phyloP scores from a whole-genome alignment of 2,329 filamentous ascomycete genomes.

The Cladophialophora exuberans region DNA sequence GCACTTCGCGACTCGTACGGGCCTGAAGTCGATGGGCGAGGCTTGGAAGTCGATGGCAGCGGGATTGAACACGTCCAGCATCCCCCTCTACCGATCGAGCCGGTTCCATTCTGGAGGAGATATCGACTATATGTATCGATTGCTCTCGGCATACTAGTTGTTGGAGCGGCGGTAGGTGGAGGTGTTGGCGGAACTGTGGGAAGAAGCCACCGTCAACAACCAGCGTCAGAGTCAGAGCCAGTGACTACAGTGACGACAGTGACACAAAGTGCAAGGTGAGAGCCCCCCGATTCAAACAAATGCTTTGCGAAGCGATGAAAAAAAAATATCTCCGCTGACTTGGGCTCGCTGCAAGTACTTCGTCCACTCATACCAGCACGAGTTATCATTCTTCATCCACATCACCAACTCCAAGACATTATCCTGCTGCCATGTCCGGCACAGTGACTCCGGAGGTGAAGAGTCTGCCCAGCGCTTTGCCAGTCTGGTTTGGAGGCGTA shows the following conservation, averaged over 20 bases:
- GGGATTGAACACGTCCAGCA: too few species aligned
- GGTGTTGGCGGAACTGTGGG: background rate
- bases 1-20: background rate
- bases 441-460: background rate
- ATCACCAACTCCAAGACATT: background rate
- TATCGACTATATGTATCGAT: background rate
- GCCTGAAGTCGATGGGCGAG: background rate
- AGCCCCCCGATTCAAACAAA: background rate
- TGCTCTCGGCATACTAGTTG: background rate
- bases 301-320: background rate
- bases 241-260: too few species aligned
- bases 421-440: background rate
- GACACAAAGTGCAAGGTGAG: too few species aligned
- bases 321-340: background rate
- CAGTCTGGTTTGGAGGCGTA: background rate
- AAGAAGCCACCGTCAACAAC: background rate
- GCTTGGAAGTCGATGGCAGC: background rate
- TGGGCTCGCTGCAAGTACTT: too few species aligned
- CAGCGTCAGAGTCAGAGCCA: too few species aligned
- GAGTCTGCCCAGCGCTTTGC: background rate
- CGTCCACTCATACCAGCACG: too few species aligned
- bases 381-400: too few species aligned
- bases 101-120: background rate
- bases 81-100: background rate
- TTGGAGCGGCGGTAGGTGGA: background rate